Evolutionary conservation across 2,329 filamentous ascomycete genomes (phyloP).

Genomic region (Penicillium hordei): DNA sequence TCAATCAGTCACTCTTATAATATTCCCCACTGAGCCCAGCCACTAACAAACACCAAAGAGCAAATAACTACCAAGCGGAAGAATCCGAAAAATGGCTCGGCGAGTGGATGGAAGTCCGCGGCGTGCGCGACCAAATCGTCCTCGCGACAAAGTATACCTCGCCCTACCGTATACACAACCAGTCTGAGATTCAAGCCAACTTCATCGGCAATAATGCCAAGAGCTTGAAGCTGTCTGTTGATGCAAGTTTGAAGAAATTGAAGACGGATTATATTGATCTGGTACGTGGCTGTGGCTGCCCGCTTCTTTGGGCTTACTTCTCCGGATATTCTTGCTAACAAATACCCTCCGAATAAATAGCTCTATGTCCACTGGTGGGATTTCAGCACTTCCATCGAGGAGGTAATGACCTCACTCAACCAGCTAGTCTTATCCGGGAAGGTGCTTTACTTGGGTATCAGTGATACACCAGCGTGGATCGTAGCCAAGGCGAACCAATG

Average conservation of each 20-base stretch:
- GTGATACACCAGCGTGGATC: conserved; percentile 69
- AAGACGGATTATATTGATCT: conserved; percentile 40
- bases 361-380: conserved; percentile 69
- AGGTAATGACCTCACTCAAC: conserved; percentile 69
- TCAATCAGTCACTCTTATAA: background rate
- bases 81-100: conserved; percentile 54
- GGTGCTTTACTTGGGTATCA: conserved; percentile 67
- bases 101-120: conserved; percentile 52
- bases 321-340: background rate
- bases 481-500: conserved; percentile 65
- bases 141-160: conserved; percentile 56
- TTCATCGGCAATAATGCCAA: conserved; percentile 38
- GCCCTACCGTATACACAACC: conserved; percentile 37
- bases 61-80: conserved; percentile 52
- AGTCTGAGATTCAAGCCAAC: conserved; percentile 33
- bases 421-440: conserved; percentile 60
- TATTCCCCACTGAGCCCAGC: too few relatives aligned
- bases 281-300: conserved; percentile 8
- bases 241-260: conserved; percentile 35
- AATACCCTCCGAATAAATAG: conserved; percentile 26
- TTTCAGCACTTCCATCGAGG: conserved; percentile 61
- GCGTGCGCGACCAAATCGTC: conserved; percentile 54
- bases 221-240: conserved; percentile 33
- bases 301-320: background rate
- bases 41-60: conserved; percentile 17